phyloP scores from a whole-genome alignment of 495 filamentous ascomycete species.

The Xylaria longipes region DNA sequence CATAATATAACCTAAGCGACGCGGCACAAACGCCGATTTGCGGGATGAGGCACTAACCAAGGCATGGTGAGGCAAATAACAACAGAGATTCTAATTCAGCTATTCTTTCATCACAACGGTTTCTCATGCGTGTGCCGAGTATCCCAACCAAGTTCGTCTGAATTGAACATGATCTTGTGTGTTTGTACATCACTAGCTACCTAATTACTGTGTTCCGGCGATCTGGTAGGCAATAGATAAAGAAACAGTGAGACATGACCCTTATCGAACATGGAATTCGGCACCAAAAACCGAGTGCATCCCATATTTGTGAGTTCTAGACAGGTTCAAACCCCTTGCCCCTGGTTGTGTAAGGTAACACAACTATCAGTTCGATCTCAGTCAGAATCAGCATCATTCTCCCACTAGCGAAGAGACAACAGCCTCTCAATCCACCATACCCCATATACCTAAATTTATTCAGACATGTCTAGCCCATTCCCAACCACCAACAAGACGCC shows the following conservation, averaged over 20 bases:
- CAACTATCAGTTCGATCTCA: neutral
- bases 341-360: conserved; percentile 3
- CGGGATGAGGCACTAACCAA: neutral
- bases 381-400: neutral
- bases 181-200: neutral
- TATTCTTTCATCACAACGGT: neutral
- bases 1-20: conserved; percentile 4
- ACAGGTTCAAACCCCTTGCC: neutral
- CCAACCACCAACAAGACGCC: neutral
- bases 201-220: neutral
- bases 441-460: neutral
- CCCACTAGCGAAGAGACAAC: conserved; percentile 2
- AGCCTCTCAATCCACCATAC: neutral
- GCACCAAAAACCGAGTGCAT: neutral
- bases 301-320: neutral
- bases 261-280: neutral
- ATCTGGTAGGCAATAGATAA: neutral
- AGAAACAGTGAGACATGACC: neutral
- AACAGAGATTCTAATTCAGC: neutral
- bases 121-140: neutral
- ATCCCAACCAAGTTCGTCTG: neutral
- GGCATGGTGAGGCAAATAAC: conserved; percentile 4
- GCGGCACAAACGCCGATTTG: conserved; percentile 15
- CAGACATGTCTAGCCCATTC: conserved; percentile 1
- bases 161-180: neutral